Evolutionary conservation across 2,329 filamentous ascomycete genomes (phyloP), one percentile per base, ranked within the genome.

Genomic region (Colletotrichum cordylinicola): DNA sequence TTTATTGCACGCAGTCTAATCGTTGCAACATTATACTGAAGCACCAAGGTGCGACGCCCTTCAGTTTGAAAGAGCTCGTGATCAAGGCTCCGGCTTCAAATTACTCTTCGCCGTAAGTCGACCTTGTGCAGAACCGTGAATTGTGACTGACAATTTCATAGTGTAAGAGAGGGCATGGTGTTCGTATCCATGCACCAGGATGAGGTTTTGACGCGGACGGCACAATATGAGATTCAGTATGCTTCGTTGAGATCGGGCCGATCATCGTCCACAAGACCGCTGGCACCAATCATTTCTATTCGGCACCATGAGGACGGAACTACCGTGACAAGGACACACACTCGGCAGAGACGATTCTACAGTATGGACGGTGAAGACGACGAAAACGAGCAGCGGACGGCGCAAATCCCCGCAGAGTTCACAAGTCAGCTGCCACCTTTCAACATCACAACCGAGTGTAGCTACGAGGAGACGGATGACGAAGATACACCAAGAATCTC

Each of bases 1-100:
- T 98, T 4, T 98, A 98, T 82, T 98, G 96, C 85, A 98, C 96
- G 48, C 95, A 96, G 82, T 93, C 92, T n/a, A 94, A 94, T 77
- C 91, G 93, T 74, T 98, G 96, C 86, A 98, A 98, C 81, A 92
- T 98, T 79, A 89, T 98, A 15, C 85, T 98, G 72, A 91, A 92
- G 74, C 96, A 98, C 82, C 92, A 94, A 78, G 95, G 94, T 60
- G 92, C 92, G 48, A 94, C 94, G 3, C 91, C 94, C 1, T 98
- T 98, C 81, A 94, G 91, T 70, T 85, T 98, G 71, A 94, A 95
- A 79, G 96, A 96, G 85, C 86, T 98, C 66, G 90, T 98, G 78
- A 98, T 98, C 84, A 96, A 95, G 83, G 95, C 95, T 12, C 96
- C 96, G 1, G 87, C 90, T 58, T 83, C 82, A 78, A 94, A 95